A percentile compares a stretch with the other conserved stretches of the same genome.
These are phyloP conservation scores for Scytalidium sp. DNA, from an alignment of 2,329 filamentous ascomycete species.

Conservation along the genomic window DNA sequence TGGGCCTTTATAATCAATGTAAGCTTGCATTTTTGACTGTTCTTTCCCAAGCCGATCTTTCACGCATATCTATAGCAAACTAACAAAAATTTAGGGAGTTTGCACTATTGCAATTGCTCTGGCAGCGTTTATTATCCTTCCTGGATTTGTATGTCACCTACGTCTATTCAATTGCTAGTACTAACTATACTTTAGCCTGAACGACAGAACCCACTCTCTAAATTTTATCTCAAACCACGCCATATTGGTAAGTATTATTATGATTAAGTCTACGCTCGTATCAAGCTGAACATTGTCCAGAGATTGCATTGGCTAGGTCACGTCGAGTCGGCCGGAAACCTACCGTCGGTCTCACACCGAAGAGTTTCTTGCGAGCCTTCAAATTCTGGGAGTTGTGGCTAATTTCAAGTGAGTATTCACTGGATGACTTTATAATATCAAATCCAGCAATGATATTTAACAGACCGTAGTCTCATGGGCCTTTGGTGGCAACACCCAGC, in stretches of 20 bases:
- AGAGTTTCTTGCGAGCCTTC: not conserved
- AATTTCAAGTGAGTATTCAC: not conserved
- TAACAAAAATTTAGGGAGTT: not conserved
- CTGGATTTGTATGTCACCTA: conserved; percentile 1
- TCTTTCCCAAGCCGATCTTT: no score
- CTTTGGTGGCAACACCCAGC: not conserved
- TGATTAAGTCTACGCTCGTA: not conserved
- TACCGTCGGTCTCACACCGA: not conserved
- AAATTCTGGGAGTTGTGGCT: not conserved
- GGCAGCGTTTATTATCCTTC: not conserved
- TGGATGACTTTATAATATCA: not conserved
- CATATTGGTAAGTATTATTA: not conserved
- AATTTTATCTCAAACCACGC: not conserved
- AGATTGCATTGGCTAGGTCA: not conserved
- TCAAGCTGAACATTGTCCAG: not conserved
- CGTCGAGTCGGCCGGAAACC: conserved; percentile 1
- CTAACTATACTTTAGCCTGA: not conserved
- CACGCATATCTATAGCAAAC: no score
- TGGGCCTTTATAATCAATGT: conserved; percentile 44
- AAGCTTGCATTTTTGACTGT: no score
- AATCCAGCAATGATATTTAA: not conserved
- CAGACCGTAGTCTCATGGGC: not conserved
- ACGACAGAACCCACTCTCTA: not conserved
- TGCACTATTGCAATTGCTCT: not conserved
- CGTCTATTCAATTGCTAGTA: no score